Base-by-base conservation (phyloP, 306 rosid genomes). In the Pyrus communis region DNA sequence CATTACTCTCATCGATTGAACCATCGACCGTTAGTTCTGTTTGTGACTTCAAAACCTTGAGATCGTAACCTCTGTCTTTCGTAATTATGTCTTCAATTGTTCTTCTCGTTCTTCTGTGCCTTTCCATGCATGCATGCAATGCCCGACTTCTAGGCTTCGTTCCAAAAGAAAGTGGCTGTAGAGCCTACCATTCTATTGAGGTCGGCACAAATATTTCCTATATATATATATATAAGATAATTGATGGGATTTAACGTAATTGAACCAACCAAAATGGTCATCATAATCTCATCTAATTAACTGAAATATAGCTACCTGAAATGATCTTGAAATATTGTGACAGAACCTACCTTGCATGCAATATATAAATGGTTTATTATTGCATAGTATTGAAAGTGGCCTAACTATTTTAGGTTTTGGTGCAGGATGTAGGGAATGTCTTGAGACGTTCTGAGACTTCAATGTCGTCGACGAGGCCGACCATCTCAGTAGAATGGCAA, bases 51-150 rank as follows among this genome's bases (percentile, higher is more conserved):
- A 33, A 77, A 38, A 77, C 25, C 5, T 55, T 33, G 11, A 58
- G 28, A n/a, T 58, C 35, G 4, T 14, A n/a, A 55, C 28, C 75
- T 52, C 15, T 52, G 30, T 33, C 54, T 65, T 2, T 70, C 13
- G 30, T 30, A 69, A 75, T 69, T 80, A 88, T 91, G 96, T 60
- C 87, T 86, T 85, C 81, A 69, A 42, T 59, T 63, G 9, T 74
- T 64, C 25, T 59, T 40, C 40, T 87, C 63, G 12, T 78, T 78
- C 63, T 91, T 46, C 78, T 89, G 5, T 76, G 81, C 61, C 71
- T 89, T 69, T 74, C 81, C 75, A 71, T 89, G 86, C 90, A 87
- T 91, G 96, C 94, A 87, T 86, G 87, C 86, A 75, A 80, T 54
- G 85, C 91, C 52, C 81, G 88, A 46, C 86, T 64, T 77, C 79